phyloP scores from a whole-genome alignment of 2,329 filamentous ascomycete genomes.

The Hypoxylon sp. region DNA sequence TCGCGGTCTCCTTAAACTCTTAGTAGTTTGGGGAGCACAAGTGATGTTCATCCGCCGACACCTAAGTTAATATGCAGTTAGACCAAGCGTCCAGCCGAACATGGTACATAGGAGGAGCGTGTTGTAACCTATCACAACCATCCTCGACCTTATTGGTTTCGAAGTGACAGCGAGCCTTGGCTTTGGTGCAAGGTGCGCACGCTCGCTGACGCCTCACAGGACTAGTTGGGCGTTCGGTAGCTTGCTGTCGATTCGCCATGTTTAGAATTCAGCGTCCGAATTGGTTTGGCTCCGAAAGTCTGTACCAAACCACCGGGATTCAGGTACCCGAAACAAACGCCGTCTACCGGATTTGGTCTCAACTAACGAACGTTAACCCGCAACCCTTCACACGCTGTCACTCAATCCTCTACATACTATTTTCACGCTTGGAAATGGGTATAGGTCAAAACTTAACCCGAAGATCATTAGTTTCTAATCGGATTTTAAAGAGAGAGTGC shows the following conservation, averaged over 20 bases:
- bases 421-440: slow-evolving; percentile 1
- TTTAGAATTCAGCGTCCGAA: slow-evolving; percentile 11
- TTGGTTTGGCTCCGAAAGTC: slow-evolving; percentile 14
- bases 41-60: slow-evolving; percentile 48
- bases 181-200: slow-evolving; percentile 51
- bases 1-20: slow-evolving; percentile 51
- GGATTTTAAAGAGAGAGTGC: slow-evolving; percentile 3
- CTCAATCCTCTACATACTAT: slow-evolving; percentile 3
- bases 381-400: background rate
- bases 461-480: slow-evolving; percentile 2
- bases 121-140: slow-evolving; percentile 50
- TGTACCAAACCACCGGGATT: slow-evolving; percentile 1
- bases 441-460: slow-evolving; percentile 4
- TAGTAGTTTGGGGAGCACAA: slow-evolving; percentile 51
- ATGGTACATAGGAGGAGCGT: background rate
- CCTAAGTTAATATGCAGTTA: slow-evolving; percentile 37
- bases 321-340: slow-evolving; percentile 6
- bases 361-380: slow-evolving; percentile 32
- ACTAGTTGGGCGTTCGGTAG: slow-evolving; percentile 39
- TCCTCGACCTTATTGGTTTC: slow-evolving; percentile 45
- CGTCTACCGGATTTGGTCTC: slow-evolving; percentile 1
- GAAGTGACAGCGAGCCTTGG: slow-evolving; percentile 52
- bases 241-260: slow-evolving; percentile 25
- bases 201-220: slow-evolving; percentile 51
- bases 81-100: background rate